Conservation (phyloP, 1,284 basidiomycete species). For the Cutaneotrichosporon sp. region DNA sequence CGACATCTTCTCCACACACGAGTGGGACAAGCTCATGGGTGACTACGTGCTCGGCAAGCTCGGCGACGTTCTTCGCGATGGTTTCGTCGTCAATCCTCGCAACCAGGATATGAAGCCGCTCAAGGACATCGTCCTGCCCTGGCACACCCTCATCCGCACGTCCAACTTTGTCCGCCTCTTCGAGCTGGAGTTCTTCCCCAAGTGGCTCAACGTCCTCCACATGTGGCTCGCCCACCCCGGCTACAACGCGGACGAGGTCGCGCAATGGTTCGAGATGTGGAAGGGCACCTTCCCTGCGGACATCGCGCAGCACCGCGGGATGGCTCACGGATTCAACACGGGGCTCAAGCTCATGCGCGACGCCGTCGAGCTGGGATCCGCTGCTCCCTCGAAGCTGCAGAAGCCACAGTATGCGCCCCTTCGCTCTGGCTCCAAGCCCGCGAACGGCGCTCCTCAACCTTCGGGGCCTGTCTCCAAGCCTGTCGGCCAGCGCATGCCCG, state of each 20-base stretch:
- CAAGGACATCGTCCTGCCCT: conserved; percentile 68
- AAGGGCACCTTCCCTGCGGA: conserved; percentile 72
- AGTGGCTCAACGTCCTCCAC: conserved; percentile 90
- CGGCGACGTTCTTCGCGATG: conserved; percentile 71
- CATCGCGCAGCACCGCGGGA: conserved; percentile 64
- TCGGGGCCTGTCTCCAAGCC: neutral
- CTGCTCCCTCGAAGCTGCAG: conserved; percentile 66
- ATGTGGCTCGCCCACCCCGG: conserved; percentile 84
- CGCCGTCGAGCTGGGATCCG: conserved; percentile 77
- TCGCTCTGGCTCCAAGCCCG: conserved; percentile 1
- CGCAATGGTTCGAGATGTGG: conserved; percentile 86
- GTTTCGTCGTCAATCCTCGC: conserved; percentile 84
- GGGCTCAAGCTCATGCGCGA: conserved; percentile 90
- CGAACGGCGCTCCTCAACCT: neutral
- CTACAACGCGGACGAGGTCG: conserved; percentile 85
- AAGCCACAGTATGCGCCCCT: conserved; percentile 62
- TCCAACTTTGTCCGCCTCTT: conserved; percentile 78
- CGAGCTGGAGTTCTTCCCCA: conserved; percentile 90
- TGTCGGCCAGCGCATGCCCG: neutral
- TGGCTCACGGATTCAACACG: conserved; percentile 75
- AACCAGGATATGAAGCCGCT: conserved; percentile 84
- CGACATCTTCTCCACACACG: conserved; percentile 72
- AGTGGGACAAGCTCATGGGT: conserved; percentile 90
- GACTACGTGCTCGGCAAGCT: conserved; percentile 90
- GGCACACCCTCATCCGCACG: conserved; percentile 71